Evolutionary conservation across 1,284 basidiomycete genomes (phyloP).

Genomic region (Moniliophthora roreri): DNA sequence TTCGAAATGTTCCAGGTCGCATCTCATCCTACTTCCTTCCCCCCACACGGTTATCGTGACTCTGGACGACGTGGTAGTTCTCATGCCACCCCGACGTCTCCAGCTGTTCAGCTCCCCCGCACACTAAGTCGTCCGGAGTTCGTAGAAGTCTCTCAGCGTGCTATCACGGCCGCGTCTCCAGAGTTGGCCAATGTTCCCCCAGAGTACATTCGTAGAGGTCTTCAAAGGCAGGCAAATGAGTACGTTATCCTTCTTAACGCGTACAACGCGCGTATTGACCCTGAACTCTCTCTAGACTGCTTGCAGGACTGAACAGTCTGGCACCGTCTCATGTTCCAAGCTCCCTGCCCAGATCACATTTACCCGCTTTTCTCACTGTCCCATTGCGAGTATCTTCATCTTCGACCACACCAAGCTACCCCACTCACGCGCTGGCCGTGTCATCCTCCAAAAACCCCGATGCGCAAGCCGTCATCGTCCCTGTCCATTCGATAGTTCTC

Average conservation of each 20-base stretch:
- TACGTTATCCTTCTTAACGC: slow-evolving; percentile 30
- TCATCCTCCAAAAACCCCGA: slow-evolving; percentile 40
- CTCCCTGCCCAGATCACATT: slow-evolving; percentile 45
- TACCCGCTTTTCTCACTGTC: slow-evolving; percentile 45
- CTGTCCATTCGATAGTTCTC: slow-evolving; percentile 57
- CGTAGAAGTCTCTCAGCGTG: slow-evolving; percentile 49
- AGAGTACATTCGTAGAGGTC: slow-evolving; percentile 58
- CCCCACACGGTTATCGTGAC: slow-evolving; percentile 27
- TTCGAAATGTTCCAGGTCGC: slow-evolving; percentile 49
- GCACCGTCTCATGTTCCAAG: slow-evolving; percentile 48
- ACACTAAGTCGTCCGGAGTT: slow-evolving; percentile 55
- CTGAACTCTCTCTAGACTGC: slow-evolving; percentile 39
- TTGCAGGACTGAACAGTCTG: slow-evolving; percentile 46
- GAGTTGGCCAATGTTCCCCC: slow-evolving; percentile 55
- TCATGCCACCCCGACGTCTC: slow-evolving; percentile 20
- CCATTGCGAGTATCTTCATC: slow-evolving; percentile 35
- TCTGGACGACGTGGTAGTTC: slow-evolving; percentile 24
- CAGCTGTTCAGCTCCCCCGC: slow-evolving; percentile 54
- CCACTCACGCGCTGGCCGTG: slow-evolving; percentile 62
- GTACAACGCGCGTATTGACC: slow-evolving; percentile 17
- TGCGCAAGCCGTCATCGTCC: slow-evolving; percentile 39
- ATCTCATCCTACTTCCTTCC: slow-evolving; percentile 39
- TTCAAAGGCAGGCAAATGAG: slow-evolving; percentile 49
- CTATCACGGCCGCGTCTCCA: slow-evolving; percentile 52
- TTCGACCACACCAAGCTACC: slow-evolving; percentile 36